Conservation (phyloP, 2,329 filamentous ascomycete species). For the Achaetomium macrosporum region DNA sequence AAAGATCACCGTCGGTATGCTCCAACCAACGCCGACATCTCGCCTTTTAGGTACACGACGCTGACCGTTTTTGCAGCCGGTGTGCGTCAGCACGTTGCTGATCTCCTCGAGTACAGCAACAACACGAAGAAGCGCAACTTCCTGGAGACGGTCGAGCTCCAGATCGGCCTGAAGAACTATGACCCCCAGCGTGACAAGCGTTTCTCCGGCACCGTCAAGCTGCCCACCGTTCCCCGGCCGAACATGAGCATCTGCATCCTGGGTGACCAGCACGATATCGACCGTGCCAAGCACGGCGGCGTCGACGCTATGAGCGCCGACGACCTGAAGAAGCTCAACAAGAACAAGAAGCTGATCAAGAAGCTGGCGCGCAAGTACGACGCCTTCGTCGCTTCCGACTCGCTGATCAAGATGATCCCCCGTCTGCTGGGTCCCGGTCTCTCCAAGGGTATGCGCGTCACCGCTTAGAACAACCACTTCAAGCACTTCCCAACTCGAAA, state of each 20-base stretch:
- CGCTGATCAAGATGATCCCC: constrained; percentile 98
- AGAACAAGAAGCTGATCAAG: constrained; percentile 99
- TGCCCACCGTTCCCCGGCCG: constrained; percentile 85
- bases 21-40: not conserved
- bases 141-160: constrained; percentile 74
- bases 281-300: constrained; percentile 98
- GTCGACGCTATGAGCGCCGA: constrained; percentile 97
- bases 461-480: not conserved
- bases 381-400: constrained; percentile 95
- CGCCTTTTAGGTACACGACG: constrained; percentile 10
- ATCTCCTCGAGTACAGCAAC: constrained; percentile 85
- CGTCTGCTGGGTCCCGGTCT: constrained; percentile 99
- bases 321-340: constrained; percentile 99
- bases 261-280: constrained; percentile 89
- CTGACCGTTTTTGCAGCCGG: constrained; percentile 55
- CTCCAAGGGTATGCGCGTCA: constrained; percentile 72
- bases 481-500: not conserved
- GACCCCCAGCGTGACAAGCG: constrained; percentile 98
- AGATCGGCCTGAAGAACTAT: constrained; percentile 95
- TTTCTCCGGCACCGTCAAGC: constrained; percentile 99
- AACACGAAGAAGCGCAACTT: constrained; percentile 99
- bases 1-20: constrained; percentile 72
- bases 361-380: constrained; percentile 99
- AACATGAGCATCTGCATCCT: constrained; percentile 80
- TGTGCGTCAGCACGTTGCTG: constrained; percentile 90